Percentiles rank a stretch among this genome's conserved stretches.
phyloP scores from a whole-genome alignment of 805 yeast genomes.

The Clavispora santaluciae region DNA sequence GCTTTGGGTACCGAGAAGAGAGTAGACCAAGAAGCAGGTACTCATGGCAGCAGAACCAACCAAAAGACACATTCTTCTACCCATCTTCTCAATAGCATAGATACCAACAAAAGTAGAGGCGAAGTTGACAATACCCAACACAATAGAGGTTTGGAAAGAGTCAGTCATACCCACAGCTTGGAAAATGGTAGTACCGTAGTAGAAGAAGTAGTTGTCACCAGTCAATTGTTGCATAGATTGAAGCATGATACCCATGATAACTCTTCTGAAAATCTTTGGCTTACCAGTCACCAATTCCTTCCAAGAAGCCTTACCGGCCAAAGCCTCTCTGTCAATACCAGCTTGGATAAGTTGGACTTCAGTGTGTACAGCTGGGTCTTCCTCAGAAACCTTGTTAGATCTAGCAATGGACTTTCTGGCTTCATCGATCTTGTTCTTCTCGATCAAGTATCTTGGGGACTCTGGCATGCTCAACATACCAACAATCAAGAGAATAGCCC shows the following conservation, averaged over 20 bases:
- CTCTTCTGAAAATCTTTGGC: constrained; percentile 55
- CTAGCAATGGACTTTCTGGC: constrained; percentile 53
- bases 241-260: constrained; percentile 52
- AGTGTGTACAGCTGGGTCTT: constrained; percentile 49
- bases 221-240: constrained; percentile 59
- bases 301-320: constrained; percentile 67
- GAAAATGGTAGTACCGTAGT: constrained; percentile 55
- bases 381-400: constrained; percentile 51
- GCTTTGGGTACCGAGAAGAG: constrained; percentile 52
- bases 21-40: constrained; percentile 51
- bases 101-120: constrained; percentile 50
- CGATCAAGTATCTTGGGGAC: constrained; percentile 61
- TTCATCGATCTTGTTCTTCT: constrained; percentile 44
- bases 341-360: constrained; percentile 54
- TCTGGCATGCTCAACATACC: constrained; percentile 64
- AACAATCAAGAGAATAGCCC: constrained; percentile 44
- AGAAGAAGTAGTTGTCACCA: constrained; percentile 63
- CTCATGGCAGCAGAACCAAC: constrained; percentile 50
- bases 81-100: constrained; percentile 44
- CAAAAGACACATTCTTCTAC: constrained; percentile 48
- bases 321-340: constrained; percentile 55
- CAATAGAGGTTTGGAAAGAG: constrained; percentile 50
- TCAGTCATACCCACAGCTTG: constrained; percentile 45
- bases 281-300: constrained; percentile 56
- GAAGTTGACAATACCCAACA: constrained; percentile 51